Conservation (phyloP, 2,329 filamentous ascomycete genomes). For the Cladosporium velox region DNA sequence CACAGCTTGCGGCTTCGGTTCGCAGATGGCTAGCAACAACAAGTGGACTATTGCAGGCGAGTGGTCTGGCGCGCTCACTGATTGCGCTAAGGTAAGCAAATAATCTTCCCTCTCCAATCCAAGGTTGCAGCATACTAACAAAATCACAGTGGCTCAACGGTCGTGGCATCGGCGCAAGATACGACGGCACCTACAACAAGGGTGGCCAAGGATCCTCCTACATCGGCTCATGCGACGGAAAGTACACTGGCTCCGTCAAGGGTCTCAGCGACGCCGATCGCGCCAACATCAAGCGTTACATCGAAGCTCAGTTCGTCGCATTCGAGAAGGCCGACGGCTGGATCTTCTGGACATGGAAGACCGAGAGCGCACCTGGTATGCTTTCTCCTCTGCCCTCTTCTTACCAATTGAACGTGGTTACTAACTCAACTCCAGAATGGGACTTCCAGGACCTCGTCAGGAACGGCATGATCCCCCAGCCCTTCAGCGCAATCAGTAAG, state of each 20-base stretch:
- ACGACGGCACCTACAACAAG: constrained; percentile 58
- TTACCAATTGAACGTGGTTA: not conserved
- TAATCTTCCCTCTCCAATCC: constrained; percentile 41
- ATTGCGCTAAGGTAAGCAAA: constrained; percentile 49
- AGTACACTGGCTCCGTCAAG: constrained; percentile 47
- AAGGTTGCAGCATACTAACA: constrained; percentile 45
- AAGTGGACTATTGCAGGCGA: constrained; percentile 52
- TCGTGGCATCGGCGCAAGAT: constrained; percentile 60
- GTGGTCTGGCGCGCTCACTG: constrained; percentile 54
- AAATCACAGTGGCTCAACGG: constrained; percentile 61
- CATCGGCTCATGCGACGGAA: constrained; percentile 58
- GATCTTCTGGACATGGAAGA: constrained; percentile 57
- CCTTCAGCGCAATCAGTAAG: constrained; percentile 29
- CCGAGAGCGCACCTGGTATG: constrained; percentile 45
- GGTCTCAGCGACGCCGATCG: constrained; percentile 45
- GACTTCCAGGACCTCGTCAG: constrained; percentile 48
- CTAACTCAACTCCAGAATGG: constrained; percentile 40
- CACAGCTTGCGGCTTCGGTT: constrained; percentile 55
- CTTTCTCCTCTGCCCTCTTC: not conserved
- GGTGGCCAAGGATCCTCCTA: constrained; percentile 47
- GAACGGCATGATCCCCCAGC: constrained; percentile 41
- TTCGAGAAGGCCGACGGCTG: constrained; percentile 52
- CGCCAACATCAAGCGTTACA: constrained; percentile 47
- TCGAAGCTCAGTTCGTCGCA: constrained; percentile 51
- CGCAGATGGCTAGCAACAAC: constrained; percentile 41